Percentiles rank a stretch among this genome's conserved stretches.
These are phyloP conservation scores for Aquilaria malaccensis DNA, from an alignment of 345 rosid genomes.

Conservation along the genomic window DNA sequence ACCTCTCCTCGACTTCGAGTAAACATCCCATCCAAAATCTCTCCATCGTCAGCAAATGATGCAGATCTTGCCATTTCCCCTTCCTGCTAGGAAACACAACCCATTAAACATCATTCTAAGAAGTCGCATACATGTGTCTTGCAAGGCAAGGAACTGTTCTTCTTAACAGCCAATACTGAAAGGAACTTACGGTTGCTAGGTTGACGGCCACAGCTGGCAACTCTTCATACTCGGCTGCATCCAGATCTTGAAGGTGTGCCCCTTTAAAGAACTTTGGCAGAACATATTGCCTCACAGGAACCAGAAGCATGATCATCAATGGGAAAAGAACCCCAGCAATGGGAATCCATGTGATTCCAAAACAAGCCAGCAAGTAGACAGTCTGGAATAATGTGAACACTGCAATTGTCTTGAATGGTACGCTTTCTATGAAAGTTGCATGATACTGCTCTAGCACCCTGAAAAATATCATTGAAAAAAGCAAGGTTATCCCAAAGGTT, in stretches of 20 bases:
- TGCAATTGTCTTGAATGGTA: constrained; percentile 76
- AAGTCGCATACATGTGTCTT: too few relatives aligned
- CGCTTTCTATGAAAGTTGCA: constrained; percentile 77
- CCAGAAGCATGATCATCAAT: constrained; percentile 80
- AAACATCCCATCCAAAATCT: constrained; percentile 69
- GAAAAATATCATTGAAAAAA: constrained; percentile 14
- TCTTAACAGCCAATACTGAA: neutral
- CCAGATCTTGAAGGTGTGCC: constrained; percentile 85
- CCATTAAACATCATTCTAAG: neutral
- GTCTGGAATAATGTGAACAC: constrained; percentile 76
- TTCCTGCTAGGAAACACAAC: constrained; percentile 31
- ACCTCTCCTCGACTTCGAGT: constrained; percentile 90
- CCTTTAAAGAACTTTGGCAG: constrained; percentile 85
- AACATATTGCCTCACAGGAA: constrained; percentile 79
- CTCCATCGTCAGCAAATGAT: constrained; percentile 67
- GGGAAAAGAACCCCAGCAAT: constrained; percentile 91
- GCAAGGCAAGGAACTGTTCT: too few relatives aligned
- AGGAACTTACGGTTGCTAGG: constrained; percentile 47
- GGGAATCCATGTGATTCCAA: constrained; percentile 94
- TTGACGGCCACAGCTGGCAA: constrained; percentile 68
- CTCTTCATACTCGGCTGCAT: constrained; percentile 93
- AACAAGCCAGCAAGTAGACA: constrained; percentile 64
- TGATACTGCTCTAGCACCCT: constrained; percentile 80
- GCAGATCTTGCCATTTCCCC: constrained; percentile 51
- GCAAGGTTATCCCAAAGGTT: neutral